Evolutionary conservation across 2,329 filamentous ascomycete species (phyloP).

Genomic region (Pestalotiopsis sp.): DNA sequence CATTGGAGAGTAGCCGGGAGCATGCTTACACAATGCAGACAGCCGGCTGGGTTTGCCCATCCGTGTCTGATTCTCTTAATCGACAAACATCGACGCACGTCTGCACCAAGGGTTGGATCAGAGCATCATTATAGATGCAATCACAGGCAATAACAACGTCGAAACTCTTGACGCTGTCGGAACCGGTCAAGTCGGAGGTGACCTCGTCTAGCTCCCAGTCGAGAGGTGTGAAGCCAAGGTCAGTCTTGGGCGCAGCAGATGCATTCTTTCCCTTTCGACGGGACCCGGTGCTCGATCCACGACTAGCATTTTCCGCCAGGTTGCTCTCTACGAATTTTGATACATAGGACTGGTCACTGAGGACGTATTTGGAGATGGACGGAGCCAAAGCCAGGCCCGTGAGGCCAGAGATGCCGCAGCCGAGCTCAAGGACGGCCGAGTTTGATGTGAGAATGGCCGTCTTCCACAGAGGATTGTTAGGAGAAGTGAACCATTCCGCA

Average conservation of each 20-base stretch:
- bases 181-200: constrained; percentile 40
- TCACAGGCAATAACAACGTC: constrained; percentile 83
- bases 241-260: constrained; percentile 20
- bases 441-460: constrained; percentile 49
- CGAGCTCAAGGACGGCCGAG: constrained; percentile 75
- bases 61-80: constrained; percentile 41
- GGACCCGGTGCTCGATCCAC: constrained; percentile 10
- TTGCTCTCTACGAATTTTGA: constrained; percentile 76
- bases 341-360: constrained; percentile 89
- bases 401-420: constrained; percentile 83
- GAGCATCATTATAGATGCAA: constrained; percentile 90
- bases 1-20: neutral
- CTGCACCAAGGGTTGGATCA: constrained; percentile 79
- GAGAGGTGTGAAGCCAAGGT: constrained; percentile 60
- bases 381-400: constrained; percentile 69
- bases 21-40: constrained; percentile 63
- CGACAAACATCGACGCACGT: constrained; percentile 75
- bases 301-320: constrained; percentile 59
- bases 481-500: constrained; percentile 73
- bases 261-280: constrained; percentile 20
- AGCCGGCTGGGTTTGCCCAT: constrained; percentile 45
- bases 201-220: constrained; percentile 80
- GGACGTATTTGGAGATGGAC: constrained; percentile 64
- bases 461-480: constrained; percentile 63
- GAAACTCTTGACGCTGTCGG: constrained; percentile 47